A percentile compares a stretch with the other conserved stretches of the same genome.
Evolutionary conservation across 805 yeast species (phyloP).

Genomic region (Pichia insulana): DNA sequence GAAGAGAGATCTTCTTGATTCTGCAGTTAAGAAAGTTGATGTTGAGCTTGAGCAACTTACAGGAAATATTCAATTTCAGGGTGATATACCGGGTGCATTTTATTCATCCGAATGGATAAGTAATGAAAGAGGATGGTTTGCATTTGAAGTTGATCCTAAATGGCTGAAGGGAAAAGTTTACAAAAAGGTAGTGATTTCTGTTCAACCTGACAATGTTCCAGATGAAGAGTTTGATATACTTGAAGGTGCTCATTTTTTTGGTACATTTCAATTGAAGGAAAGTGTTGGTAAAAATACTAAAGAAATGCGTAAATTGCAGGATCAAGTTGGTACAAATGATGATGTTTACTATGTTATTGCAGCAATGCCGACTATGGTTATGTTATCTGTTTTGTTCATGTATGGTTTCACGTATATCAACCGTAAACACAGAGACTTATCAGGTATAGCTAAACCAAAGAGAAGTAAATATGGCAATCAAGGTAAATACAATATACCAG

Average conservation of each 20-base stretch:
- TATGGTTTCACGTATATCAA: slow-evolving; percentile 54
- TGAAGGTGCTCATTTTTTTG: slow-evolving; percentile 33
- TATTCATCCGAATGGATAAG: slow-evolving; percentile 65
- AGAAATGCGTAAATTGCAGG: slow-evolving; percentile 25
- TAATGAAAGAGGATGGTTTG: slow-evolving; percentile 52
- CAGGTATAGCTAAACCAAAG: slow-evolving; percentile 33
- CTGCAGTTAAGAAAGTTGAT: slow-evolving; percentile 7
- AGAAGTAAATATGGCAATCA: slow-evolving; percentile 27
- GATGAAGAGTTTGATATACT: slow-evolving; percentile 60
- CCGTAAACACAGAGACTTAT: slow-evolving; percentile 45
- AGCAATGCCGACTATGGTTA: slow-evolving; percentile 60
- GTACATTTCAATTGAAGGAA: slow-evolving; percentile 44
- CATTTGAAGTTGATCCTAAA: slow-evolving; percentile 49
- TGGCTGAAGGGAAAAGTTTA: slow-evolving; percentile 54
- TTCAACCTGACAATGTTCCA: slow-evolving; percentile 61
- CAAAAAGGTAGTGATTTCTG: slow-evolving; percentile 51
- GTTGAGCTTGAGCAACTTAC: slow-evolving; percentile 15
- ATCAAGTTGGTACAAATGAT: slow-evolving; percentile 35
- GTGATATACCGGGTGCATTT: slow-evolving; percentile 36
- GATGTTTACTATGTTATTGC: slow-evolving; percentile 49
- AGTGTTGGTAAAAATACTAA: slow-evolving; percentile 39
- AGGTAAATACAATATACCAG: slow-evolving; percentile 22
- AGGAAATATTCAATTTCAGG: slow-evolving; percentile 12
- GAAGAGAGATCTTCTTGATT: slow-evolving; percentile 22
- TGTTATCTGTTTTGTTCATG: slow-evolving; percentile 52